Evolutionary conservation across 2,329 filamentous ascomycete genomes (phyloP).

Genomic region (Stagonosporopsis tanaceti): DNA sequence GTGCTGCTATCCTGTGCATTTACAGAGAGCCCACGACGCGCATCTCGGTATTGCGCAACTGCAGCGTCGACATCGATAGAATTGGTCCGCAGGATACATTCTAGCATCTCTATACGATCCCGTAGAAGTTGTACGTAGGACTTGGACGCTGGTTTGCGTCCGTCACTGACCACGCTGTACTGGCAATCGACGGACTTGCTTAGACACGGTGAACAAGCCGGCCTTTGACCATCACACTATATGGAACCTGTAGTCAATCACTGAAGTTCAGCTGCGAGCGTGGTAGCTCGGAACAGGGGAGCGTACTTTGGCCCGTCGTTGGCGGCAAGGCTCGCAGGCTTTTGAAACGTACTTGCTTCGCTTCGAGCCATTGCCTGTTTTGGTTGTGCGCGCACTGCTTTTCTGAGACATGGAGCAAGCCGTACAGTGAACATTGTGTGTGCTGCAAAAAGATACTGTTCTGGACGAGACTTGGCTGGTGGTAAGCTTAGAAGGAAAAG

Average conservation of each 20-base stretch:
- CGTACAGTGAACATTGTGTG: not conserved
- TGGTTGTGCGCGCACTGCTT: not conserved
- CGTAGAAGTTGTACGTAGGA: conserved; percentile 48
- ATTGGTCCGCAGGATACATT: conserved; percentile 38
- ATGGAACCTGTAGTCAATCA: conserved; percentile 1
- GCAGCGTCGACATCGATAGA: conserved; percentile 43
- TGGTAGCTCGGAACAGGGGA: not conserved
- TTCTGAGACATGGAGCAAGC: not conserved
- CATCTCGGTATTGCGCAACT: conserved; percentile 18
- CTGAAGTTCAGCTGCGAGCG: not conserved
- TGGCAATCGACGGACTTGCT: conserved; percentile 41
- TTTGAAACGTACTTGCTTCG: conserved; percentile 63
- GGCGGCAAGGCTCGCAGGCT: conserved; percentile 51
- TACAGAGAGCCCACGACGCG: not conserved
- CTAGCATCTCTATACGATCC: conserved; percentile 43
- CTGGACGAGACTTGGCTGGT: not conserved
- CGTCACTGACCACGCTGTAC: conserved; percentile 41
- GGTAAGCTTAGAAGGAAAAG: not conserved
- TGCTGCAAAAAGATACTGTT: not conserved
- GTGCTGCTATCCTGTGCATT: not conserved
- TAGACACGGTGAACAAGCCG: conserved; percentile 43
- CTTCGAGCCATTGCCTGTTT: conserved; percentile 42
- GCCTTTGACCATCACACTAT: conserved; percentile 46
- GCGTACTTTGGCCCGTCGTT: conserved; percentile 48
- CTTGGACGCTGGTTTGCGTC: conserved; percentile 47